These are phyloP conservation scores for Hansenula anomala DNA, from an alignment of 1,139 yeast genomes.

Conservation along the genomic window DNA sequence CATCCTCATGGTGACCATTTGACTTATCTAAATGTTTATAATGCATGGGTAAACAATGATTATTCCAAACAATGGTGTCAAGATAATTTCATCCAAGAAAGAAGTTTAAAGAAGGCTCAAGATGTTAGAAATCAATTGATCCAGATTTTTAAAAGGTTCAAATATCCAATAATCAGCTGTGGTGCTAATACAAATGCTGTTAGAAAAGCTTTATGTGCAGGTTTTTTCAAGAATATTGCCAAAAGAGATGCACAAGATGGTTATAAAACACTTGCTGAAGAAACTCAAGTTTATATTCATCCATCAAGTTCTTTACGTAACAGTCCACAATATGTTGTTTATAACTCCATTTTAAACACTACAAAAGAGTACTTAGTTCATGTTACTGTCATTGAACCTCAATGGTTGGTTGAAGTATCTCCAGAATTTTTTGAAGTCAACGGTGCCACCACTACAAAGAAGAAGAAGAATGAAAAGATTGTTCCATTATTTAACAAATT, in stretches of 20 bases:
- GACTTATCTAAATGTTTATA: slow-evolving; percentile 76
- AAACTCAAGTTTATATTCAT: slow-evolving; percentile 78
- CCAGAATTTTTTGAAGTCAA: slow-evolving; percentile 74
- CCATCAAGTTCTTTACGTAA: slow-evolving; percentile 83
- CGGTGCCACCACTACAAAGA: slow-evolving; percentile 29
- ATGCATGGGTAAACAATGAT: slow-evolving; percentile 66
- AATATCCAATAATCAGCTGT: slow-evolving; percentile 51
- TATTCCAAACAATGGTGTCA: slow-evolving; percentile 73
- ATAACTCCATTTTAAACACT: slow-evolving; percentile 78
- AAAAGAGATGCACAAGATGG: slow-evolving; percentile 73
- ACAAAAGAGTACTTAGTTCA: slow-evolving; percentile 91
- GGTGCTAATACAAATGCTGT: slow-evolving; percentile 59
- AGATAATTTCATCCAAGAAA: slow-evolving; percentile 75
- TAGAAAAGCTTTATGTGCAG: slow-evolving; percentile 74
- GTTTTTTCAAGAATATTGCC: slow-evolving; percentile 84
- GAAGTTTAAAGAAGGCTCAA: slow-evolving; percentile 69
- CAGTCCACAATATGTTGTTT: slow-evolving; percentile 72
- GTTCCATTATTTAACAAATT: slow-evolving; percentile 60
- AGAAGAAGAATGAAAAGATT: slow-evolving; percentile 45
- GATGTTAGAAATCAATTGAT: slow-evolving; percentile 75
- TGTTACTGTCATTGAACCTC: slow-evolving; percentile 74
- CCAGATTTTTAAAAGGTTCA: slow-evolving; percentile 54
- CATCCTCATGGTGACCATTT: slow-evolving; percentile 85
- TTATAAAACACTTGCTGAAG: slow-evolving; percentile 72
- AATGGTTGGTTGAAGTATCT: slow-evolving; percentile 82